These are phyloP conservation scores for Condylostoma magnum DNA, from an alignment of 169 alveolate genomes.

Conservation along the genomic window DNA sequence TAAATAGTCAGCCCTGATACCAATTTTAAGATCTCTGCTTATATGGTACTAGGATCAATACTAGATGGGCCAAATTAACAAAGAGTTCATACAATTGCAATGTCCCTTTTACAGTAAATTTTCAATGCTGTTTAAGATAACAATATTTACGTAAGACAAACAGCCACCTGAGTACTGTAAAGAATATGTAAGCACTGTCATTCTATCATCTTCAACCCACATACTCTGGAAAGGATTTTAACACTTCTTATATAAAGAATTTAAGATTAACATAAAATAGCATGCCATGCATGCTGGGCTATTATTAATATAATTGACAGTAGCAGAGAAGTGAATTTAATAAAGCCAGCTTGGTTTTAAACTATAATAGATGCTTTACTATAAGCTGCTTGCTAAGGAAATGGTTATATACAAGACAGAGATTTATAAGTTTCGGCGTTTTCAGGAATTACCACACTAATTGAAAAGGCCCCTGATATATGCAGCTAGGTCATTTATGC, in stretches of 20 bases:
- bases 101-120: not conserved
- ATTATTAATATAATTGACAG: not conserved
- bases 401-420: not conserved
- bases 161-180: not conserved
- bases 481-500: not conserved
- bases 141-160: not conserved
- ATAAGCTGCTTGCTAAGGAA: not conserved
- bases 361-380: not conserved
- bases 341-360: not conserved
- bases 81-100: not conserved
- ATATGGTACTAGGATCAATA: not conserved
- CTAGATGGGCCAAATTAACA: not conserved
- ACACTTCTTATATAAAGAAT: not conserved
- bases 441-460: not conserved
- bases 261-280: not conserved
- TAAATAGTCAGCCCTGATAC: not conserved
- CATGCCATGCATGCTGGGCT: slow-evolving; percentile 19
- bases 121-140: not conserved
- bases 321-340: not conserved
- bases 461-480: not conserved
- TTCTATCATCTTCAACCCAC: not conserved
- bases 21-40: not conserved
- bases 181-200: not conserved
- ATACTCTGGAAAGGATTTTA: not conserved
- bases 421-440: not conserved